Evolutionary conservation across 257 asterid species (phyloP).

Genomic region (Solanum sparsipilum): DNA sequence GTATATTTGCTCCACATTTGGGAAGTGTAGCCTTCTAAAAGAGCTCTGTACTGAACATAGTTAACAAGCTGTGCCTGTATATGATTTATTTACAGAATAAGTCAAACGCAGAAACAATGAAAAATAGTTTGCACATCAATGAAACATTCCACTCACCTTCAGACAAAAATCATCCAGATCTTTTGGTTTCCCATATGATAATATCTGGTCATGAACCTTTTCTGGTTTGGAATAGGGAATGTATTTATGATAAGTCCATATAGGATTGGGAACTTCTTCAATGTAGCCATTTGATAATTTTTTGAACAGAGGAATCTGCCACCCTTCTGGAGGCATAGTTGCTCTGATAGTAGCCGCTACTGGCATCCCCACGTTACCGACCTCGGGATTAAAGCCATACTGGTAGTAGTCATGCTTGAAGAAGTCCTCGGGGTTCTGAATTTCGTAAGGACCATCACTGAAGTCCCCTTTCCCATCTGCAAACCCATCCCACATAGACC

Average conservation of each 20-base stretch:
- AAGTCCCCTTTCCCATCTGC: conserved; percentile 89
- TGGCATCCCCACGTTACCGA: conserved; percentile 96
- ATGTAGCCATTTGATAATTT: conserved; percentile 51
- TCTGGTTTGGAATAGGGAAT: conserved; percentile 90
- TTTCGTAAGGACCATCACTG: conserved; percentile 91
- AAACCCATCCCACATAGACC: conserved; percentile 99
- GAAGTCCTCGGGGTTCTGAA: conserved; percentile 82
- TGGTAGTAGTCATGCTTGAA: conserved; percentile 67
- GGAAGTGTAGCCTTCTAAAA: conserved; percentile 94
- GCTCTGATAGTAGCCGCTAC: conserved; percentile 96
- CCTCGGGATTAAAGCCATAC: conserved; percentile 97
- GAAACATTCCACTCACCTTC: conserved; percentile 39
- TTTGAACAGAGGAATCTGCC: conserved; percentile 77
- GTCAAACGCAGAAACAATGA: neutral
- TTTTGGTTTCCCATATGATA: conserved; percentile 62
- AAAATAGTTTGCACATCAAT: neutral
- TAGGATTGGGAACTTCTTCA: conserved; percentile 79
- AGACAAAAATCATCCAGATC: conserved; percentile 94
- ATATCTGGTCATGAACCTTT: conserved; percentile 78
- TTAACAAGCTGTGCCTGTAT: conserved; percentile 90
- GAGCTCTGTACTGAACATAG: conserved; percentile 93
- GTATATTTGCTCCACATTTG: conserved; percentile 97
- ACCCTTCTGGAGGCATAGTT: conserved; percentile 78
- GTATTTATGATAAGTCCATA: conserved; percentile 85
- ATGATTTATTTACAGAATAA: neutral